Evolutionary conservation across 108 stramenopile genomes (phyloP), one percentile per base, ranked within the genome.

Genomic region (Licmophora abbreviata): DNA sequence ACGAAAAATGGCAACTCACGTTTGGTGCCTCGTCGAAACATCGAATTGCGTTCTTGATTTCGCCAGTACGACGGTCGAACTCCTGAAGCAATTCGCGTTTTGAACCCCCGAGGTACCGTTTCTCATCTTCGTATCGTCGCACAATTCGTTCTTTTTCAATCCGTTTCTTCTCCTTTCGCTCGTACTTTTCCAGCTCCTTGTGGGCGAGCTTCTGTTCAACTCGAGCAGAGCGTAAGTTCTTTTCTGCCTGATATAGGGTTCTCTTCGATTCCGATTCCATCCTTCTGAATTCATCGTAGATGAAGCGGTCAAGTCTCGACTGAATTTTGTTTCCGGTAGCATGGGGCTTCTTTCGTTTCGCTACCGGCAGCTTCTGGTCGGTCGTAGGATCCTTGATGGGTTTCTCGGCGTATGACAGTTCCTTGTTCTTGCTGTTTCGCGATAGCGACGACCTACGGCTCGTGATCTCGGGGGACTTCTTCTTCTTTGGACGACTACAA

Each of bases 271-370:
- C 25, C 17, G 52, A 32, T 11, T 47, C 29, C 14, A 79, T 56
- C 5, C 64, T 63, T 11, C 29, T 20, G 45, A 79, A 66, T 44
- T 79, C 72, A 2, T 37, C 21, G 46, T 79, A 66, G 8, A 79
- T 42, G 22, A 42, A 60, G 3, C 22, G 26, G 6, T 53, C 58
- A 53, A 40, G 5, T 5, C 18, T 40, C 15, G 18, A 18, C 20
- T 40, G 38, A 40, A 15, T 40, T 4, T 15, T 40, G 18, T 40
- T 40, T 15, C 38, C n/a, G n/a, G n/a, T n/a, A n/a, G n/a, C n/a
- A n/a, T n/a, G n/a, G n/a, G n/a, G n/a, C n/a, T n/a, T n/a, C n/a
- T n/a, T n/a, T n/a, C n/a, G n/a, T n/a, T n/a, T n/a, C n/a, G n/a
- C n/a, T n/a, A n/a, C n/a, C n/a, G n/a, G n/a, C n/a, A n/a, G n/a